These are phyloP conservation scores for Zymoseptoria pseudotritici DNA, from an alignment of 2,329 filamentous ascomycete genomes.

Conservation along the genomic window DNA sequence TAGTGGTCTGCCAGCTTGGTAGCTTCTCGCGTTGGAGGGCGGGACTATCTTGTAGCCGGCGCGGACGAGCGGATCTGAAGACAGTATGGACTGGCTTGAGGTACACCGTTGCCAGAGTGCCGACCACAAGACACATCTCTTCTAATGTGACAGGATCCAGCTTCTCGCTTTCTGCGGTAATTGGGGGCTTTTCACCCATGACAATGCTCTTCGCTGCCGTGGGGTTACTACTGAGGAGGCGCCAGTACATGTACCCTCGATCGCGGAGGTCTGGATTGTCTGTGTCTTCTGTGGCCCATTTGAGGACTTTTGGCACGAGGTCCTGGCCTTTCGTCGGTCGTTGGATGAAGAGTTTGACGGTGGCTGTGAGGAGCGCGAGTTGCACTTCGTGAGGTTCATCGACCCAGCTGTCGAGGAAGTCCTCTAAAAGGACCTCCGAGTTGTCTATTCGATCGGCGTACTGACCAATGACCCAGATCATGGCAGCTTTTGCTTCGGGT, in stretches of 20 bases:
- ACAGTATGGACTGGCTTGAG: conserved; percentile 96
- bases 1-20: conserved; percentile 41
- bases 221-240: conserved; percentile 85
- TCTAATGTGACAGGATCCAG: conserved; percentile 85
- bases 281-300: conserved; percentile 99
- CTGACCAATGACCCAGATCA: conserved; percentile 99
- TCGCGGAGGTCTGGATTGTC: conserved; percentile 96
- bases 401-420: conserved; percentile 87
- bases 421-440: conserved; percentile 84
- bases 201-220: conserved; percentile 78
- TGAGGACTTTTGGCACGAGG: conserved; percentile 86
- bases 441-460: conserved; percentile 98
- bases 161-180: conserved; percentile 92
- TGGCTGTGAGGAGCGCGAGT: conserved; percentile 85
- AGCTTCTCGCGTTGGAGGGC: conserved; percentile 70
- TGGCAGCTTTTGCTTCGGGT: conserved; percentile 93
- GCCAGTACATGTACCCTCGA: conserved; percentile 99
- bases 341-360: conserved; percentile 96
- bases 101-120: conserved; percentile 93
- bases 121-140: conserved; percentile 94
- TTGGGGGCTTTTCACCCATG: conserved; percentile 95
- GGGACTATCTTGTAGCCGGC: conserved; percentile 72
- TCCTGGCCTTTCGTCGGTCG: conserved; percentile 90
- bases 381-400: conserved; percentile 96
- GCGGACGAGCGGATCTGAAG: conserved; percentile 78